Evolutionary conservation across 1,284 basidiomycete species (phyloP), one percentile per base, ranked within the genome.

Genomic region (Cutaneotrichosporon cyanovorans): DNA sequence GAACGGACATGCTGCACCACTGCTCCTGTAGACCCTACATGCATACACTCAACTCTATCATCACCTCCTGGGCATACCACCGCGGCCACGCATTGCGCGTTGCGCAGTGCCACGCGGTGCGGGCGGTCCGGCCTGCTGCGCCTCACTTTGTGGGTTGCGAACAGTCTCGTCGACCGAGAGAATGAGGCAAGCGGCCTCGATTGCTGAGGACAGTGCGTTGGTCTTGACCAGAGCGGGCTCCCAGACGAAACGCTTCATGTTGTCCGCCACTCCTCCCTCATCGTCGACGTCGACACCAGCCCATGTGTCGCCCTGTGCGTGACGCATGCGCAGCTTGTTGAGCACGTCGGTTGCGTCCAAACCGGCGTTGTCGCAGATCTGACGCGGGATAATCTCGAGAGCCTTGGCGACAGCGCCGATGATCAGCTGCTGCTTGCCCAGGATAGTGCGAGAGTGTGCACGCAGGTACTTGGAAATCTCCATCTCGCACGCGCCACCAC

Each of bases 401-500:
- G 93, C 86, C 71, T 95, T 96, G 51, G 95, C 95, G 63, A 96
- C 96, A 0, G 93, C 85, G n/a, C 82, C 80, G 68, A 97, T 83
- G 64, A 99, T 85, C 40, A 97, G 77, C 68, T 99, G 95, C 59
- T 87, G 83, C 75, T 98, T 98, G 49, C 93, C 95, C 39, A 93
- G 85, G 63, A 99, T 95, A 3, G 87, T 84, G 22, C 93, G 77
- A 5, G 91, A 88, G 65, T 93, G 78, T 59, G 87, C 85, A 56
- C 95, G 84, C 48, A 98, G 84, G 72, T 86, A 81, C 42, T 90
- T 87, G 37, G 91, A 96, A 25, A 98, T 77, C 61, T 96, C 93
- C 93, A 99, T 96, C 91, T 97, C 93, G 57, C 87, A 86, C 12
- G 95, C 95, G 55, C 95, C 95, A 54, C 95, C 95, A 42, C 95